A percentile compares a stretch with the other conserved stretches of the same genome.
These are phyloP conservation scores for Bipolaris bicolor DNA, from an alignment of 2,329 filamentous ascomycete genomes.

Conservation along the genomic window DNA sequence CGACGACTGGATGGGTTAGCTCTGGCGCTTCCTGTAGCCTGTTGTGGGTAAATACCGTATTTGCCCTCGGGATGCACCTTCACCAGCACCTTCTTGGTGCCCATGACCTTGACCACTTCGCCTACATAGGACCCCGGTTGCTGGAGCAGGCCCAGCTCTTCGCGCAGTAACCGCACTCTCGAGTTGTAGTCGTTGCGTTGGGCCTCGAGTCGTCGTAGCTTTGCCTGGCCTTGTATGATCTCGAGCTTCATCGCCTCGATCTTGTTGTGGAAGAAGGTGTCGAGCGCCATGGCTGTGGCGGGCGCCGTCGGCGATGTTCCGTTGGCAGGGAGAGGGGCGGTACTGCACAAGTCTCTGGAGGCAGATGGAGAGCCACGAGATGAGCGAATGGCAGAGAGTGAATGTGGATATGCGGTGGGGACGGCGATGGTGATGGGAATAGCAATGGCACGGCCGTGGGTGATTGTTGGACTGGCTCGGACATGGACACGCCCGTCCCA, in stretches of 20 bases:
- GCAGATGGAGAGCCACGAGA: background rate
- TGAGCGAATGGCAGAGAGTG: background rate
- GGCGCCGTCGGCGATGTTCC: slow-evolving; percentile 25
- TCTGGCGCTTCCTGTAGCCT: no score
- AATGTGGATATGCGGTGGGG: background rate
- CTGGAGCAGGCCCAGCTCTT: slow-evolving; percentile 94
- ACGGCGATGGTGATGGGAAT: slow-evolving; percentile 11
- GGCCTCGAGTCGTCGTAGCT: slow-evolving; percentile 91
- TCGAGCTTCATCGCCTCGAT: slow-evolving; percentile 99
- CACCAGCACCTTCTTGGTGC: slow-evolving; percentile 97
- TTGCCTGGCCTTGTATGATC: slow-evolving; percentile 98
- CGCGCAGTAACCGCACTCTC: slow-evolving; percentile 87
- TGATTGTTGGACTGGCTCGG: slow-evolving; percentile 1
- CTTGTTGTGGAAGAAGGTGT: slow-evolving; percentile 99
- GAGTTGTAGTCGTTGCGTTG: slow-evolving; percentile 99
- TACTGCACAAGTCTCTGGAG: background rate
- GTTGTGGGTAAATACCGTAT: slow-evolving; percentile 74
- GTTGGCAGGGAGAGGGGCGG: background rate
- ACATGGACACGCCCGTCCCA: slow-evolving; percentile 13
- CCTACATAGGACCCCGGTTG: slow-evolving; percentile 98
- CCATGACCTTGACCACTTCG: slow-evolving; percentile 99
- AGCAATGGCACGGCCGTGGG: slow-evolving; percentile 2
- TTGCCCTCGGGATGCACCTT: slow-evolving; percentile 99
- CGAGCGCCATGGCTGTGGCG: slow-evolving; percentile 84
- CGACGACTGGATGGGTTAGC: slow-evolving; percentile 71